Conservation (phyloP, 1,284 basidiomycete species). For the Anthracocystis panici-leucophaei region DNA sequence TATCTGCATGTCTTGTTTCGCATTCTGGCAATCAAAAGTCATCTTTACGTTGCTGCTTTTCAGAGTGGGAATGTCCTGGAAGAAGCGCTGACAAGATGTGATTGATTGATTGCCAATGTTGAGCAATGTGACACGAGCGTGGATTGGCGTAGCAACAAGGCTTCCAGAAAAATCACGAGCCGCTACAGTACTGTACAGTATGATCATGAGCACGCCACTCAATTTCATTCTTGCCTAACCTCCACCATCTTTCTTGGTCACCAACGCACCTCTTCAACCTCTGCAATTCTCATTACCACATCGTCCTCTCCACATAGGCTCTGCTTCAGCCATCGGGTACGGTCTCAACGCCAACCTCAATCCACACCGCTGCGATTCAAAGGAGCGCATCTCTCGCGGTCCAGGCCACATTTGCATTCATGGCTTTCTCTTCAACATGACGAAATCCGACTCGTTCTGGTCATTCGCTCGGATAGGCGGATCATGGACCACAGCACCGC, state of each 20-base stretch:
- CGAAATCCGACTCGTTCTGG: conserved; percentile 35
- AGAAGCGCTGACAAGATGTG: not conserved
- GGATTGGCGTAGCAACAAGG: conserved; percentile 8
- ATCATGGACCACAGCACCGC: conserved; percentile 15
- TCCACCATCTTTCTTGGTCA: conserved; percentile 23
- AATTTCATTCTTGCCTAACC: conserved; percentile 1
- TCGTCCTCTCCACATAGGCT: not conserved
- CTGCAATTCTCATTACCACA: not conserved
- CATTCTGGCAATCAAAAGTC: conserved; percentile 14
- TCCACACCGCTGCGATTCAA: not conserved
- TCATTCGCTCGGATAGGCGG: conserved; percentile 17
- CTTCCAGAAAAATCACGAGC: conserved; percentile 18
- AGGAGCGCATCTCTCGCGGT: conserved; percentile 21
- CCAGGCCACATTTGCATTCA: not conserved
- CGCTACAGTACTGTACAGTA: not conserved
- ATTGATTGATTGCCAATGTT: too few relatives aligned
- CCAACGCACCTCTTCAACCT: not conserved
- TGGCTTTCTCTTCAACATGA: conserved; percentile 22
- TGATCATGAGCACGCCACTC: conserved; percentile 20
- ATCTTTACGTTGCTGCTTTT: not conserved
- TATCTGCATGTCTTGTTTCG: conserved; percentile 11
- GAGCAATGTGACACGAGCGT: not conserved
- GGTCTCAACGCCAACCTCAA: not conserved
- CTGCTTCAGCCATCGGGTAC: not conserved
- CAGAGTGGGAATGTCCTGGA: not conserved